Evolutionary conservation across 345 rosid species (phyloP).

Genomic region (Balakata baccata): DNA sequence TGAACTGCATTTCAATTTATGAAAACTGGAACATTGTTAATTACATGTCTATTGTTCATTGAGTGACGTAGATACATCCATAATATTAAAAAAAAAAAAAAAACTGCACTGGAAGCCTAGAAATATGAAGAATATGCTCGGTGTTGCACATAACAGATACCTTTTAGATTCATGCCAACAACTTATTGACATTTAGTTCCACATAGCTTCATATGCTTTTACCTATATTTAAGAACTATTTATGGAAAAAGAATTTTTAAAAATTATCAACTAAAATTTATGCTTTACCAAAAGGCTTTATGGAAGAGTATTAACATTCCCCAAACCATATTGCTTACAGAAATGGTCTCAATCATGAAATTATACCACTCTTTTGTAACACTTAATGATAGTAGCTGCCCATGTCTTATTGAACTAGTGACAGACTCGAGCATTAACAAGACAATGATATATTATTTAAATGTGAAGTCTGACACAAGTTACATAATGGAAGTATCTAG

Average conservation of each 20-base stretch:
- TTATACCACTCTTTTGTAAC: background rate
- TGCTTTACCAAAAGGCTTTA: background rate
- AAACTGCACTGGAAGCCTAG: background rate
- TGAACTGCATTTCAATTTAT: conserved; percentile 44
- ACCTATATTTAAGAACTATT: background rate
- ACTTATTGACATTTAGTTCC: background rate
- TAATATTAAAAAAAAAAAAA: background rate
- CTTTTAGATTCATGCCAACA: background rate
- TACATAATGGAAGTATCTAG: background rate
- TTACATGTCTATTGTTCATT: background rate
- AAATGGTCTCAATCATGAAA: too few species aligned
- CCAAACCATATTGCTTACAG: background rate
- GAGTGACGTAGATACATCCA: background rate
- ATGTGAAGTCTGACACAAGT: too few species aligned
- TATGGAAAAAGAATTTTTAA: background rate
- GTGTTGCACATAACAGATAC: background rate
- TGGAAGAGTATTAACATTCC: background rate
- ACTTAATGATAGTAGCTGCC: background rate
- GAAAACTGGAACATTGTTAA: background rate
- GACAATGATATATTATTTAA: too few species aligned
- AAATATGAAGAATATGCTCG: background rate
- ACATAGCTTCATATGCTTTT: background rate
- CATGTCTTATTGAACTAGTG: background rate
- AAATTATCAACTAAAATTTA: too few species aligned
- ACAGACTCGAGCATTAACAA: background rate